Conservation (phyloP, 306 rosid genomes). For the Prunus mume region DNA sequence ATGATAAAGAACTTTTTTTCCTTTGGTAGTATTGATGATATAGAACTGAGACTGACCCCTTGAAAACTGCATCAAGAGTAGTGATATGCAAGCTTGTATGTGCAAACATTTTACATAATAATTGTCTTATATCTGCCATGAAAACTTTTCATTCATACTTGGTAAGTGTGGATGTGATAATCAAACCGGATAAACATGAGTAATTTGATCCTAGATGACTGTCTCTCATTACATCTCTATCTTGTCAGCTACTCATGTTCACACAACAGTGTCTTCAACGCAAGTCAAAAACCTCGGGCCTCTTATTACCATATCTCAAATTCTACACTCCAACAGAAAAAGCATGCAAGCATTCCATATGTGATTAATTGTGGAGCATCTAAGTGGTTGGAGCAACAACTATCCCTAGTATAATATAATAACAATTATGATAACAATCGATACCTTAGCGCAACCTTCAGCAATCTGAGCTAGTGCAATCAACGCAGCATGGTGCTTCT, state of each 20-base stretch:
- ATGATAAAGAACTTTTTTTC: background rate
- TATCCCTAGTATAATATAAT: background rate
- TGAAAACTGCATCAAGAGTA: background rate
- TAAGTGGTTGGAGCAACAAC: background rate
- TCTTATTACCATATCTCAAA: background rate
- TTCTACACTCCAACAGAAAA: background rate
- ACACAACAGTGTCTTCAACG: background rate
- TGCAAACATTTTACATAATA: background rate
- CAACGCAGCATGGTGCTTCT: conserved; percentile 86
- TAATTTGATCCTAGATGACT: background rate
- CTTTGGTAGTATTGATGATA: no score
- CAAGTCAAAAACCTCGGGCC: background rate
- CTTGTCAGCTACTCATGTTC: background rate
- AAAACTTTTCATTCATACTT: background rate
- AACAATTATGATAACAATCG: background rate
- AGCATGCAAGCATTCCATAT: background rate
- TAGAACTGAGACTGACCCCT: background rate
- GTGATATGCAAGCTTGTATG: background rate
- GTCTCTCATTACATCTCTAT: background rate
- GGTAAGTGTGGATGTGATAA: background rate
- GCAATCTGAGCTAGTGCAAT: conserved; percentile 93
- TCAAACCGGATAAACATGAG: background rate
- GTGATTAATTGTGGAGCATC: background rate
- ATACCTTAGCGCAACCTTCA: conserved; percentile 90
- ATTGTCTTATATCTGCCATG: background rate